phyloP scores from a whole-genome alignment of 108 stramenopile species.

The Pelagomonas calceolata region DNA sequence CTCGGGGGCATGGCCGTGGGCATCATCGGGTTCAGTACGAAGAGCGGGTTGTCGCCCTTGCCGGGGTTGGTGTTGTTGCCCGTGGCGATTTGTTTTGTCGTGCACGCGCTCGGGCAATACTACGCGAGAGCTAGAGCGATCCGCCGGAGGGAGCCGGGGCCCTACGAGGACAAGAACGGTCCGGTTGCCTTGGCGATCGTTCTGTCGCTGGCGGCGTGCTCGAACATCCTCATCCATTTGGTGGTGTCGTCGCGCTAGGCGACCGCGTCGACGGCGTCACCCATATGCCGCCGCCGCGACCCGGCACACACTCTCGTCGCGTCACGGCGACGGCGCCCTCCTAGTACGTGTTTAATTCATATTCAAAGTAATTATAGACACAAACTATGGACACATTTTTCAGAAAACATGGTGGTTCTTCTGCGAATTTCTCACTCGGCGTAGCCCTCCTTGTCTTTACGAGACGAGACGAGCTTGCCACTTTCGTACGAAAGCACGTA shows the following conservation, averaged over 20 bases:
- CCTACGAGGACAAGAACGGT: slow-evolving; percentile 71
- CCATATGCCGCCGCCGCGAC: too few species aligned
- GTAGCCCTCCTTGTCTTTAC: too few species aligned
- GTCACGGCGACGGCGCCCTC: too few species aligned
- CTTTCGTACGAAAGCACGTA: too few species aligned
- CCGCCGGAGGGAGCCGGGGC: slow-evolving; percentile 66
- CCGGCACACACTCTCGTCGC: too few species aligned
- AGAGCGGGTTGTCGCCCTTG: slow-evolving; percentile 9
- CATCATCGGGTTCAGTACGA: slow-evolving; percentile 55
- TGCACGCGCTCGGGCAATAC: slow-evolving; percentile 75
- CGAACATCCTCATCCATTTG: slow-evolving; percentile 67
- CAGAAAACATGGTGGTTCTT: too few species aligned
- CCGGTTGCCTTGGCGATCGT: slow-evolving; percentile 65
- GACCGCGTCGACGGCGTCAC: too few species aligned
- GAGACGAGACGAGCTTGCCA: too few species aligned
- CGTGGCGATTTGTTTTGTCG: slow-evolving; percentile 67
- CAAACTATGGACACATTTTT: too few species aligned
- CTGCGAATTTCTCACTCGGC: too few species aligned
- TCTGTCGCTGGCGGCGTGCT: slow-evolving; percentile 61
- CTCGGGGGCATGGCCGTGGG: slow-evolving; percentile 70
- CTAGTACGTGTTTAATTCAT: too few species aligned
- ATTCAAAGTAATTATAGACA: too few species aligned
- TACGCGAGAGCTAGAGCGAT: slow-evolving; percentile 64
- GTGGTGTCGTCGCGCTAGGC: slow-evolving; percentile 7
- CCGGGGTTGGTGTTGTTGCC: slow-evolving; percentile 71